phyloP scores from a whole-genome alignment of 495 filamentous ascomycete species.

The Xylaria intraflava region DNA sequence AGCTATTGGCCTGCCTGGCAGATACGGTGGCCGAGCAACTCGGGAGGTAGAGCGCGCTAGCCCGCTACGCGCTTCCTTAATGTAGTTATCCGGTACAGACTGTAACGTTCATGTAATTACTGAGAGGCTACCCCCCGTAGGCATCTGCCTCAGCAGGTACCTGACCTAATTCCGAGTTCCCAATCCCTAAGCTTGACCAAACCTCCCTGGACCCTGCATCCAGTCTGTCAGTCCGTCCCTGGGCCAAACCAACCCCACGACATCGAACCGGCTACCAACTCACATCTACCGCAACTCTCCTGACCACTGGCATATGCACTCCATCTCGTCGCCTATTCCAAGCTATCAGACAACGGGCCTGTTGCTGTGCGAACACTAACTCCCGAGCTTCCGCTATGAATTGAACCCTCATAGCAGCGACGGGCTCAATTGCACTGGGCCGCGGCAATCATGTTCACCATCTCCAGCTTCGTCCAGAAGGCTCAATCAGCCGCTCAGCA shows the following conservation, averaged over 20 bases:
- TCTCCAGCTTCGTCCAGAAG: slow-evolving; percentile 87
- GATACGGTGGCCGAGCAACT: no score
- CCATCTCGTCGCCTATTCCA: neutral
- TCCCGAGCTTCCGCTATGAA: slow-evolving; percentile 22
- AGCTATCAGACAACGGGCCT: neutral
- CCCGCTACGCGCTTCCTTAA: no score
- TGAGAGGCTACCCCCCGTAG: no score
- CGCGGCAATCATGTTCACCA: slow-evolving; percentile 54
- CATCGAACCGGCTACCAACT: neutral
- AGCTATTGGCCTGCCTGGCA: no score
- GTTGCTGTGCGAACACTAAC: neutral
- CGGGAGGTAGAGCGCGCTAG: no score
- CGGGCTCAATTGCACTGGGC: slow-evolving; percentile 22
- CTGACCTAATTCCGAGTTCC: no score
- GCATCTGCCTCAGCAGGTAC: no score
- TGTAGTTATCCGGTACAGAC: no score
- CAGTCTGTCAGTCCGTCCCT: neutral
- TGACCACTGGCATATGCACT: slow-evolving; percentile 9
- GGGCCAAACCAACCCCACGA: slow-evolving; percentile 6
- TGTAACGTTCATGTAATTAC: no score
- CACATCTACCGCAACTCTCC: slow-evolving; percentile 2
- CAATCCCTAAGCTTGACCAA: neutral
- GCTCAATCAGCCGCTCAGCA: slow-evolving; percentile 62
- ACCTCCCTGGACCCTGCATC: slow-evolving; percentile 7
- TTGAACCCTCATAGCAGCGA: slow-evolving; percentile 17